These are phyloP conservation scores for Sporothrix variecibatus DNA, from an alignment of 2,329 filamentous ascomycete species.

Conservation along the genomic window DNA sequence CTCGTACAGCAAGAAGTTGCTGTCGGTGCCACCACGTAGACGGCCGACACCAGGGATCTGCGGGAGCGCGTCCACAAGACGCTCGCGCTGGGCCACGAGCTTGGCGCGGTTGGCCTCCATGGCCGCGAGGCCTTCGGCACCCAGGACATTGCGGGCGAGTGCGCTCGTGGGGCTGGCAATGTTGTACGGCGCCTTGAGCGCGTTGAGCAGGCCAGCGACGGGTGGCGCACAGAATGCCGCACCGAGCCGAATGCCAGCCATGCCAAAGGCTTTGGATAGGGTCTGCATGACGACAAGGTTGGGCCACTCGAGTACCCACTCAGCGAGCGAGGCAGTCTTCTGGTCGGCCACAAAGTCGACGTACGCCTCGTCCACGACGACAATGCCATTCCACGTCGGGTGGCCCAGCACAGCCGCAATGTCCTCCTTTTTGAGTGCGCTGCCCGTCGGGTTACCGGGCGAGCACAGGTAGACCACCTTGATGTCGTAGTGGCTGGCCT, in stretches of 20 bases:
- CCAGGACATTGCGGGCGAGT: slow-evolving; percentile 73
- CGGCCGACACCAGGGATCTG: slow-evolving; percentile 75
- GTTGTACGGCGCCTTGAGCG: slow-evolving; percentile 94
- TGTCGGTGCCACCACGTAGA: slow-evolving; percentile 75
- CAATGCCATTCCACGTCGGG: slow-evolving; percentile 91
- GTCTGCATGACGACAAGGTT: slow-evolving; percentile 99
- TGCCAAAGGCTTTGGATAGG: slow-evolving; percentile 93
- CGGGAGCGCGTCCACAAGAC: slow-evolving; percentile 72
- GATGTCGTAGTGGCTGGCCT: slow-evolving; percentile 55
- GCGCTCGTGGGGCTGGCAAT: slow-evolving; percentile 84
- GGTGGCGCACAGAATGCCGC: slow-evolving; percentile 75
- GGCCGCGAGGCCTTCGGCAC: slow-evolving; percentile 64
- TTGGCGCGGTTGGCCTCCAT: slow-evolving; percentile 72
- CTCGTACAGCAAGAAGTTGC: slow-evolving; percentile 91
- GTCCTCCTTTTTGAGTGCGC: slow-evolving; percentile 73
- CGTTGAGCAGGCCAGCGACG: slow-evolving; percentile 82
- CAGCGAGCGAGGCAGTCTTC: slow-evolving; percentile 71
- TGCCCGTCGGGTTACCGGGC: slow-evolving; percentile 90
- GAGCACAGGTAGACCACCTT: slow-evolving; percentile 94
- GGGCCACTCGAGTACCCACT: slow-evolving; percentile 89
- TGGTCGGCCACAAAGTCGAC: slow-evolving; percentile 79
- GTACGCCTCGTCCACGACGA: slow-evolving; percentile 94
- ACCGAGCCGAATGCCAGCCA: slow-evolving; percentile 90
- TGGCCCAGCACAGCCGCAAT: slow-evolving; percentile 75
- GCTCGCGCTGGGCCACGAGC: slow-evolving; percentile 75